phyloP scores from a whole-genome alignment of 768 basidiomycete genomes.

The Mycena leptocephala region DNA sequence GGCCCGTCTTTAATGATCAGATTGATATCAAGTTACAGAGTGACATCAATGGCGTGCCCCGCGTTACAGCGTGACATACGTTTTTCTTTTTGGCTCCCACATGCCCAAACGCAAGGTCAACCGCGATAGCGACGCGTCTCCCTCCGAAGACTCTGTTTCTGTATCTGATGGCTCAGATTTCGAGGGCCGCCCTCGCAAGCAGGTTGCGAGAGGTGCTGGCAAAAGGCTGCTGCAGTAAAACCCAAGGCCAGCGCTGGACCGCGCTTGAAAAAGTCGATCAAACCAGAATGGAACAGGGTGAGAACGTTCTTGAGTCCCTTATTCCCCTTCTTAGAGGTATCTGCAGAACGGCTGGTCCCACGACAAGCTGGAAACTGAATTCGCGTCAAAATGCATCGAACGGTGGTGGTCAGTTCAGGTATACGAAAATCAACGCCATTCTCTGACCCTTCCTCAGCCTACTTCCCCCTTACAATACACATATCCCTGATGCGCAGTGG shows the following conservation, averaged over 20 bases:
- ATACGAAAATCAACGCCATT: not conserved
- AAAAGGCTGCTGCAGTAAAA: slow-evolving; percentile 19
- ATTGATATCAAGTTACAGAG: too few species aligned
- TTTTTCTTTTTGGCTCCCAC: not conserved
- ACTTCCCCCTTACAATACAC: slow-evolving; percentile 28
- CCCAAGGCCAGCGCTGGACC: slow-evolving; percentile 17
- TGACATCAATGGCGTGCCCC: not conserved
- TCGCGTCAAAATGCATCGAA: slow-evolving; percentile 31
- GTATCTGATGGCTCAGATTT: slow-evolving; percentile 16
- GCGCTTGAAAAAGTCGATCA: slow-evolving; percentile 21
- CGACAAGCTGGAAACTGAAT: slow-evolving; percentile 29
- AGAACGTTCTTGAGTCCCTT: slow-evolving; percentile 12
- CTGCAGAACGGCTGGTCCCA: slow-evolving; percentile 9
- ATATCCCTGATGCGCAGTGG: slow-evolving; percentile 26
- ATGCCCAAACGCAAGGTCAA: slow-evolving; percentile 17
- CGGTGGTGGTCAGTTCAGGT: slow-evolving; percentile 29
- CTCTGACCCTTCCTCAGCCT: slow-evolving; percentile 21
- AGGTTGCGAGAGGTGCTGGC: slow-evolving; percentile 8
- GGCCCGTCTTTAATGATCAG: too few species aligned
- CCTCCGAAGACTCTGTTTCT: slow-evolving; percentile 13
- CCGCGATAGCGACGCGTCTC: slow-evolving; percentile 13
- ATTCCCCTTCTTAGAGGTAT: not conserved
- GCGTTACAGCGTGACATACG: not conserved
- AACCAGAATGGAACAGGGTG: slow-evolving; percentile 18
- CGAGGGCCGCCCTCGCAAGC: slow-evolving; percentile 6